Conservation (phyloP, 306 rosid genomes). For the Gynostemma pentaphyllum region DNA sequence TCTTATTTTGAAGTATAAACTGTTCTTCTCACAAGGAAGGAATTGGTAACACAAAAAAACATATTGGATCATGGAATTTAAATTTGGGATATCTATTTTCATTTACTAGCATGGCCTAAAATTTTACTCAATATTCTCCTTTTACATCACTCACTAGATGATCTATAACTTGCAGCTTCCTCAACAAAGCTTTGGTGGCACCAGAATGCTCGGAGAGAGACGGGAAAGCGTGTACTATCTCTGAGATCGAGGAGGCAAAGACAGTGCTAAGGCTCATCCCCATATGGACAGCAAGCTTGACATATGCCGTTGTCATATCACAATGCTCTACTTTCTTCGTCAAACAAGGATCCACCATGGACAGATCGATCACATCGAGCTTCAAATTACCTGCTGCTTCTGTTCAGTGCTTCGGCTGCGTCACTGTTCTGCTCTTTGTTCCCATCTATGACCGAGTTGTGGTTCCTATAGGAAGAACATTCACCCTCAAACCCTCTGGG, state of each 20-base stretch:
- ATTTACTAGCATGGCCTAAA: no score
- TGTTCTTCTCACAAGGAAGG: no score
- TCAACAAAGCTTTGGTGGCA: slow-evolving; percentile 31
- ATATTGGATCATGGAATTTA: no score
- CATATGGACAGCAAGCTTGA: slow-evolving; percentile 33
- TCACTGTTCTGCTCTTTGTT: slow-evolving; percentile 22
- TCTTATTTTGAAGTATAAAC: no score
- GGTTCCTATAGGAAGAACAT: slow-evolving; percentile 35
- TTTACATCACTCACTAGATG: not conserved
- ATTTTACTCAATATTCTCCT: no score
- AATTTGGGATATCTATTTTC: no score
- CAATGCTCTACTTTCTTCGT: slow-evolving; percentile 38
- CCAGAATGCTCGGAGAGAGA: slow-evolving; percentile 12
- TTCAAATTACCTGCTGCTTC: slow-evolving; percentile 46
- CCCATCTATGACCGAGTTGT: slow-evolving; percentile 44
- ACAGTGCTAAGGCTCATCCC: slow-evolving; percentile 27
- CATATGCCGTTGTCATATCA: slow-evolving; percentile 21
- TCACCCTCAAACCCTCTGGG: slow-evolving; percentile 46
- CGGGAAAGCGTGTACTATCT: slow-evolving; percentile 7
- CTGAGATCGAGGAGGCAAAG: slow-evolving; percentile 39
- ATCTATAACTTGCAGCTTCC: slow-evolving; percentile 20
- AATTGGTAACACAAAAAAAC: no score
- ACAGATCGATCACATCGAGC: slow-evolving; percentile 30
- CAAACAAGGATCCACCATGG: slow-evolving; percentile 43
- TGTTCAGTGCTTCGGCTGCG: slow-evolving; percentile 24